Base-by-base conservation (phyloP, 2,329 filamentous ascomycete genomes). In the Bipolaris victoriae region DNA sequence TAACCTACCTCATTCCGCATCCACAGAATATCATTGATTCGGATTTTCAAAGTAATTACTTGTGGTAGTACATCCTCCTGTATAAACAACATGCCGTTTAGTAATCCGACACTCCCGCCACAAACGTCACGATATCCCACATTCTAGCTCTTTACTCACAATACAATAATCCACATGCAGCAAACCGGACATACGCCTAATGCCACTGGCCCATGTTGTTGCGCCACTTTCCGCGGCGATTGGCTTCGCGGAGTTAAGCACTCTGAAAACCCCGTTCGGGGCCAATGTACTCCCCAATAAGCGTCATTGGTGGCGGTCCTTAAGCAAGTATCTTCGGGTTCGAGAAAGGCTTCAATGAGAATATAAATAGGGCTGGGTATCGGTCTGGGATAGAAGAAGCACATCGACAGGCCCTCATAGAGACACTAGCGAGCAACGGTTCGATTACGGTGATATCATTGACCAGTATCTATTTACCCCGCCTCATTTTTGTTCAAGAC, bases 271-370 rank as follows among this genome's bases (percentile, higher is more conserved):
- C 49, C 50, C 36, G 24, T 29, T 13, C 22, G 33, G n/a, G 7
- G 26, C 35, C 33, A 39, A 39, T 49, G 22, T 22, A 39, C n/a
- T 3, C 24, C 31, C n/a, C 35, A 49, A 37, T 39, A 16, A 26
- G 49, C 57, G 57, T 53, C 44, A 60, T 49, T 22, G 33, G 31
- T 40, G 20, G 31, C 35, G 45, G 33, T 49, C 46, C 45, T 45
- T 37, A 48, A 55, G 18, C 41, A 36, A 41, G 29, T 35, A 18
- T 31, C 35, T 35, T 52, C 37, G 53, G 57, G 48, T 16, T 53
- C 53, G 57, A 52, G 37, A 44, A 29, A 29, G 35, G 26, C 3
- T n/a, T 41, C 24, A 18, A 2, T 11, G 40, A 15, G 26, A 22
- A 31, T 41, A 57, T 59, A 44, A 45, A 52, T 53, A 48, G 16